A percentile compares a stretch with the other conserved stretches of the same genome.
phyloP scores from a whole-genome alignment of 225 moss, liverwort and hornwort genomes.

The Polytrichum formosum region DNA sequence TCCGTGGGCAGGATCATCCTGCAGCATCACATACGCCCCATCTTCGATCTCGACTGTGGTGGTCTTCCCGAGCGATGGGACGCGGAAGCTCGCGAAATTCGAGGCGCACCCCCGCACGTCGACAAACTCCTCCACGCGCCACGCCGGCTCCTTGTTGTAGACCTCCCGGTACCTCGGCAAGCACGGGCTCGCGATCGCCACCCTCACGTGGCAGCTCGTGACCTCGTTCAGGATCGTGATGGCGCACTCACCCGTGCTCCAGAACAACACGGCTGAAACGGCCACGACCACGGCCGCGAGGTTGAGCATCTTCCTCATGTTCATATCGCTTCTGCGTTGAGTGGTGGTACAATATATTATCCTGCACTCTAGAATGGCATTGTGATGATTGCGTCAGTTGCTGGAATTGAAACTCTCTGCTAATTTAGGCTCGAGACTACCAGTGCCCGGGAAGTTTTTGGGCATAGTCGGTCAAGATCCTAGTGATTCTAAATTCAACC shows the following conservation, averaged over 20 bases:
- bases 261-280: background rate
- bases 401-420: too few species aligned
- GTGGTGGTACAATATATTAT: background rate
- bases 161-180: background rate
- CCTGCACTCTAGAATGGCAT: too few species aligned
- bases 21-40: background rate
- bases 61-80: background rate
- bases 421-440: too few species aligned
- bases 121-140: background rate
- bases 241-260: background rate
- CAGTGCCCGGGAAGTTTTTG: too few species aligned
- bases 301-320: background rate
- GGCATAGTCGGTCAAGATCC: too few species aligned
- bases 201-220: background rate
- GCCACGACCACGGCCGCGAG: background rate
- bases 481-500: too few species aligned
- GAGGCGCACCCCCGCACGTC: slow-evolving; percentile 3
- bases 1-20: background rate
- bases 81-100: background rate
- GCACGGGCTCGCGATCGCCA: background rate
- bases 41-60: background rate
- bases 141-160: slow-evolving; percentile 2
- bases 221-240: slow-evolving; percentile 3
- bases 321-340: background rate
- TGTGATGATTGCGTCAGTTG: too few species aligned